A percentile compares a stretch with the other conserved stretches of the same genome.
Evolutionary conservation across 2,329 filamentous ascomycete genomes (phyloP).

Genomic region (Aspergillus luchuensis): DNA sequence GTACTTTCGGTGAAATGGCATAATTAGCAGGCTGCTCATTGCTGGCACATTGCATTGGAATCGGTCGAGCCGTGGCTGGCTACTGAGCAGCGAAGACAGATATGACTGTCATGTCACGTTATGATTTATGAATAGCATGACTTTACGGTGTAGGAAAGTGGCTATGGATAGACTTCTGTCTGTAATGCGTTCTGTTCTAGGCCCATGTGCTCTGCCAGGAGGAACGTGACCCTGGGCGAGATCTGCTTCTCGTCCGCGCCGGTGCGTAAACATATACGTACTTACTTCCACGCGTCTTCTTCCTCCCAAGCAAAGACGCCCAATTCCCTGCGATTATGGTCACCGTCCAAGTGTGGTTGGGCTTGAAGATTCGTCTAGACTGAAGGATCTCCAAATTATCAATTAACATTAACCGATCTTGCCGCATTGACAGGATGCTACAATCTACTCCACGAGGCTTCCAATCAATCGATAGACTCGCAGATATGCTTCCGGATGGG

Average conservation of each 20-base stretch:
- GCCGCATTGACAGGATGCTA: not conserved
- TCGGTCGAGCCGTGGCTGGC: not conserved
- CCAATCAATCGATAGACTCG: not conserved
- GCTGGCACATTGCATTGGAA: not conserved
- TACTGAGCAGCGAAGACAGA: not conserved
- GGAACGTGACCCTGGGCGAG: not conserved
- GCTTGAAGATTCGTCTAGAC: not conserved
- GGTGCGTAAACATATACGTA: not conserved
- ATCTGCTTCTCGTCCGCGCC: not conserved
- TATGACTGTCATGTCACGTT: conserved; percentile 1
- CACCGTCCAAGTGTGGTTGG: not conserved
- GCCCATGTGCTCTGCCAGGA: not conserved
- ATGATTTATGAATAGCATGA: conserved; percentile 2
- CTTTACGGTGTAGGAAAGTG: not conserved
- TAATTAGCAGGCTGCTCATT: not conserved
- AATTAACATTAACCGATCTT: not conserved
- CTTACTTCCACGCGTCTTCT: not conserved
- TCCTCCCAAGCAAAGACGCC: no score
- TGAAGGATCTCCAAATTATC: no score
- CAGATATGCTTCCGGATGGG: not conserved
- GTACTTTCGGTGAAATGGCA: not conserved
- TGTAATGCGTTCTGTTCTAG: not conserved
- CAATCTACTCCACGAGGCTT: not conserved
- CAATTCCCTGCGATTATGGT: not conserved
- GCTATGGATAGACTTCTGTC: not conserved